Evolutionary conservation across 1,284 basidiomycete genomes (phyloP).

Genomic region (Tausonia pullulans): DNA sequence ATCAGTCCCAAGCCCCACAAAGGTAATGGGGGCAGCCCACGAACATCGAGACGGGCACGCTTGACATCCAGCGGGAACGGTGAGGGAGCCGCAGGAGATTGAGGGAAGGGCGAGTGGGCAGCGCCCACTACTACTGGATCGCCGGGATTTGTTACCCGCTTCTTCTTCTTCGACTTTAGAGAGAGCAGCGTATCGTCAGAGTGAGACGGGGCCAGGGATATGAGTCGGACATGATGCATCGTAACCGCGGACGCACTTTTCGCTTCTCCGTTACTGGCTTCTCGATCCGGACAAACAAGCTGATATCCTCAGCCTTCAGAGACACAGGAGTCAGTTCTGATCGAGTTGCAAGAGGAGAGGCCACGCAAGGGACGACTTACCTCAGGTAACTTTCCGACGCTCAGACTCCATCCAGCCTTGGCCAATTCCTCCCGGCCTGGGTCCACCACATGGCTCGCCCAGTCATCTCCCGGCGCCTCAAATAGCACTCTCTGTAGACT

Average conservation of each 20-base stretch:
- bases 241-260: background rate
- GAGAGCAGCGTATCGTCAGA: background rate
- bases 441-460: background rate
- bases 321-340: background rate
- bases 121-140: background rate
- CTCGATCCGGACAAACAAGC: background rate
- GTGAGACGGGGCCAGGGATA: background rate
- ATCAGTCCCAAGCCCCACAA: too few relatives aligned
- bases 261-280: background rate
- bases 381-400: background rate
- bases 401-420: constrained; percentile 2
- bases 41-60: too few relatives aligned
- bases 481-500: background rate
- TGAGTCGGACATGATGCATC: background rate
- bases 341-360: too few relatives aligned
- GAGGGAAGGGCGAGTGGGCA: background rate
- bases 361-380: background rate
- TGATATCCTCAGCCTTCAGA: background rate
- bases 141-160: background rate
- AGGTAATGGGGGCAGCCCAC: too few relatives aligned
- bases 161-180: background rate
- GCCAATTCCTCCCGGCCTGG: background rate
- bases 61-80: too few relatives aligned
- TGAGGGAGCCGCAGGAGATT: too few relatives aligned
- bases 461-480: background rate